These are phyloP conservation scores for Phytophthora sansomeana DNA, from an alignment of 352 stramenopile species.

Conservation along the genomic window DNA sequence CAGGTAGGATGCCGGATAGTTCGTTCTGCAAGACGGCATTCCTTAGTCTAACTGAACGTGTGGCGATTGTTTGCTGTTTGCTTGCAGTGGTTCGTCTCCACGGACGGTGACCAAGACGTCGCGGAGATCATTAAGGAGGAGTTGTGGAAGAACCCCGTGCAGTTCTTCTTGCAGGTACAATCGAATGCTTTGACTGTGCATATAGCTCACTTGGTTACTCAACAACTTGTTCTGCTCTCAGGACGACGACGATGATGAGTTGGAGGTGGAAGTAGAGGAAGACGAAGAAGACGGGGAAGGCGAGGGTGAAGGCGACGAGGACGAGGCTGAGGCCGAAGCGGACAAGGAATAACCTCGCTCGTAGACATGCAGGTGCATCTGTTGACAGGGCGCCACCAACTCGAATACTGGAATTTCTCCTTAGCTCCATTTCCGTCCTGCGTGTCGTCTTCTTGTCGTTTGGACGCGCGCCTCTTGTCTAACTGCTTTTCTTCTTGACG, in stretches of 20 bases:
- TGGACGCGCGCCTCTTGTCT: conserved; percentile 5
- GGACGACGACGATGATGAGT: conserved; percentile 54
- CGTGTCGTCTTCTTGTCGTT: not conserved
- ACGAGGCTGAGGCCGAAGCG: conserved; percentile 29
- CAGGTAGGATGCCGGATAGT: conserved; percentile 34
- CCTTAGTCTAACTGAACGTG: conserved; percentile 9
- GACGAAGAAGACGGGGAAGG: conserved; percentile 45
- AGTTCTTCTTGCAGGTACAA: conserved; percentile 57
- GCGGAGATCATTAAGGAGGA: conserved; percentile 87
- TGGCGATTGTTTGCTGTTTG: not conserved
- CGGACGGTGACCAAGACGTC: conserved; percentile 63
- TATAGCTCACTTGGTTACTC: not conserved
- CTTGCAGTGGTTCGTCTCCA: conserved; percentile 63
- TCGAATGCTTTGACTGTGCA: conserved; percentile 1
- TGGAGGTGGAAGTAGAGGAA: no score
- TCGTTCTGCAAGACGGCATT: not conserved
- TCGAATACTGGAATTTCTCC: conserved; percentile 29
- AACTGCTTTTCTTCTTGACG: conserved; percentile 58
- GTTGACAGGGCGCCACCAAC: not conserved
- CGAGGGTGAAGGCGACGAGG: conserved; percentile 43
- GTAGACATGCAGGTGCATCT: conserved; percentile 2
- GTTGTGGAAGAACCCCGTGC: conserved; percentile 76
- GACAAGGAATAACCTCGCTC: conserved; percentile 47
- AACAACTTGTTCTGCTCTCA: conserved; percentile 25
- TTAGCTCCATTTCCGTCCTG: no score